A percentile compares a stretch with the other conserved stretches of the same genome.
Evolutionary conservation across 129 eudicot species (phyloP).

Genomic region (Centrapalus pauciflorus): DNA sequence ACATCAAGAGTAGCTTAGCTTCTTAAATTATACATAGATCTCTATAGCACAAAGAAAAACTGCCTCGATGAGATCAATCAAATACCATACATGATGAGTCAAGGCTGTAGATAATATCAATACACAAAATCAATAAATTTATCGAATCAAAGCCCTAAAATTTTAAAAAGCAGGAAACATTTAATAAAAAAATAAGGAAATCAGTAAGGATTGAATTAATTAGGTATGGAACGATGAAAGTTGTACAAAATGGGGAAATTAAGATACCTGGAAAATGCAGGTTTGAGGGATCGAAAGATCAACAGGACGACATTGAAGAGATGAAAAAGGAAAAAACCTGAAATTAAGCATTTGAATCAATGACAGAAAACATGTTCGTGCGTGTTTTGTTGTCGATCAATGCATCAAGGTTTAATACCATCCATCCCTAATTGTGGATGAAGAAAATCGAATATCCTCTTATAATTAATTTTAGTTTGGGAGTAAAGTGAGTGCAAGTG

Average conservation of each 20-base stretch:
- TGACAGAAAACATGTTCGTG: constrained; percentile 1
- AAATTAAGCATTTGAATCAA: constrained; percentile 1
- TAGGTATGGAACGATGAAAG: not conserved
- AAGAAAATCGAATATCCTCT: constrained; percentile 12
- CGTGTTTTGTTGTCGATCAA: not conserved
- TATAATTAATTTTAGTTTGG: not conserved
- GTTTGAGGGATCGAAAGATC: constrained; percentile 32
- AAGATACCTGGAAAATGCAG: constrained; percentile 39
- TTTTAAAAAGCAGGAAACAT: not conserved
- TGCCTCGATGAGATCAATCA: constrained; percentile 27
- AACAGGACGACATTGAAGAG: constrained; percentile 22
- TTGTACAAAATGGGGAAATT: not conserved
- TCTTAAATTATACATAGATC: not conserved
- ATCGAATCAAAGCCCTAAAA: not conserved
- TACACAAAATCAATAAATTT: not conserved
- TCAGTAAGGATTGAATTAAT: not conserved
- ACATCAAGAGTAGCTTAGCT: constrained; percentile 18
- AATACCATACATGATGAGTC: constrained; percentile 32
- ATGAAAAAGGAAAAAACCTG: constrained; percentile 1
- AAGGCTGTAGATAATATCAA: constrained; percentile 18
- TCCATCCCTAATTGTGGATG: constrained; percentile 6
- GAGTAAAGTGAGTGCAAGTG: too few species aligned
- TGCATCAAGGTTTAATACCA: not conserved
- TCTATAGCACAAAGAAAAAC: not conserved
- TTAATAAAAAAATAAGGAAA: not conserved